A percentile compares a stretch with the other conserved stretches of the same genome.
Conservation (phyloP, 73 alveolate species). For the Tetrahymena elliotti region DNA sequence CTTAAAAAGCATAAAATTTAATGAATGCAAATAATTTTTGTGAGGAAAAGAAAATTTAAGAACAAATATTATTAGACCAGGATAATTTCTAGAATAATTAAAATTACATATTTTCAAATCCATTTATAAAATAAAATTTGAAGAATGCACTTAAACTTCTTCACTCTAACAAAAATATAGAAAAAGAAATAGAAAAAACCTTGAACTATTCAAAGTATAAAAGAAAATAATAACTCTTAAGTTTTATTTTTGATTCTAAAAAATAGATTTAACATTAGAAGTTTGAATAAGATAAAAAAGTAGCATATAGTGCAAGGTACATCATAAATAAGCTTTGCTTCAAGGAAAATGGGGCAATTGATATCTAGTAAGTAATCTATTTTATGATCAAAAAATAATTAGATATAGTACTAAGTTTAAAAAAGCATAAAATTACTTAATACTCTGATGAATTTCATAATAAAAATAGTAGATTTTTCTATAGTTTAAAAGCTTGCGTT, state of each 20-base stretch:
- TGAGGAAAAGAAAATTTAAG: no score
- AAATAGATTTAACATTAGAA: no score
- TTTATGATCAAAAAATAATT: neutral
- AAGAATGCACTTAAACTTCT: neutral
- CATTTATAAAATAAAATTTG: no score
- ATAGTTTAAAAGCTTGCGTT: neutral
- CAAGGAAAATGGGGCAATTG: neutral
- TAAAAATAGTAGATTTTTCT: neutral
- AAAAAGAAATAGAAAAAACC: neutral
- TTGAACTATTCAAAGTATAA: no score
- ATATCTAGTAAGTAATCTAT: neutral
- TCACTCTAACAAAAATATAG: neutral
- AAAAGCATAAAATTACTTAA: no score
- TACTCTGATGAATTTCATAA: neutral
- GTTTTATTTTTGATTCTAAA: neutral
- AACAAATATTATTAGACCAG: no score
- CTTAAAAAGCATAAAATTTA: neutral
- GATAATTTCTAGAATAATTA: no score
- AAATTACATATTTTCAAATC: no score
- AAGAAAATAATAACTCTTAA: neutral
- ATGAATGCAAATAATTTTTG: neutral
- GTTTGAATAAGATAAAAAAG: neutral
- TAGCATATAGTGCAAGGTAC: neutral
- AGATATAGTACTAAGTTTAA: neutral
- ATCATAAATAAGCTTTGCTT: neutral